These are phyloP conservation scores for Antitrichia curtipendula DNA, from an alignment of 225 moss, liverwort and hornwort species.

Conservation along the genomic window DNA sequence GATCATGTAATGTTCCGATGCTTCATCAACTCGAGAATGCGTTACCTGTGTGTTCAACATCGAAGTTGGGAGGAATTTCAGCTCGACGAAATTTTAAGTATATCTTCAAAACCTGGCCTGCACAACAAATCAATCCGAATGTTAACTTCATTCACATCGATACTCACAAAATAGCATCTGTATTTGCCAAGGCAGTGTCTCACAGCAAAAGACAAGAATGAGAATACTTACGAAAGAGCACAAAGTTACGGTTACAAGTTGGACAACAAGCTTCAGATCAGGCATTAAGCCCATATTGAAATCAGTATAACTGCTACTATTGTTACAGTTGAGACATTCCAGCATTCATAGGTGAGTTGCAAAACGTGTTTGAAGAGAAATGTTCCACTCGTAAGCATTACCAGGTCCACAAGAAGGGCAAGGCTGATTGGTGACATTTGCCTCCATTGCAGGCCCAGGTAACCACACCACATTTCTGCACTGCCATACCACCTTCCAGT, in stretches of 20 bases:
- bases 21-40: background rate
- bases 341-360: background rate
- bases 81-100: conserved; percentile 79
- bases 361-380: background rate
- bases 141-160: background rate
- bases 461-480: conserved; percentile 95
- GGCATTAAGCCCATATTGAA: background rate
- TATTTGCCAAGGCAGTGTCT: background rate
- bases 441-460: conserved; percentile 75
- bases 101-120: conserved; percentile 78
- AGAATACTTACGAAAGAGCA: background rate
- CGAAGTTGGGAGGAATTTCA: conserved; percentile 84
- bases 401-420: conserved; percentile 89
- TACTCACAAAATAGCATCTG: background rate
- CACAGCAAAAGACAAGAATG: background rate
- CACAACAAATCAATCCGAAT: background rate
- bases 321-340: background rate
- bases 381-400: conserved; percentile 7
- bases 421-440: conserved; percentile 51
- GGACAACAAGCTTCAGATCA: background rate
- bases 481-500: conserved; percentile 23
- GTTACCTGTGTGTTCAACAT: conserved; percentile 72
- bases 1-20: background rate
- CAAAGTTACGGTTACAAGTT: background rate
- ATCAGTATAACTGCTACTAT: background rate